Base-by-base conservation (phyloP, 345 rosid species). In the Salix arbutifolia region DNA sequence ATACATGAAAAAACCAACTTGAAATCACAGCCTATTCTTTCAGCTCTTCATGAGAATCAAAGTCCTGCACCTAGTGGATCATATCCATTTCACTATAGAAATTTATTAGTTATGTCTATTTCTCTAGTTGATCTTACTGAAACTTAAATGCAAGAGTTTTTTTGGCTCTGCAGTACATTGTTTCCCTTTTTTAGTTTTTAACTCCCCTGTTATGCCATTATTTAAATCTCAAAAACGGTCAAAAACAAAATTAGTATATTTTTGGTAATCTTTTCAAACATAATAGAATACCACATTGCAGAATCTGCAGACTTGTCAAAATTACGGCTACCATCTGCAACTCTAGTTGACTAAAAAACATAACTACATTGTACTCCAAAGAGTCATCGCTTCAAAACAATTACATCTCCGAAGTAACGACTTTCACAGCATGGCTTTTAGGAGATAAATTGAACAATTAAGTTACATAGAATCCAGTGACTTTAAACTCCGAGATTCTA, bases 261-360 rank as follows among this genome's bases (percentile, higher is more conserved):
- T 28, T 8, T 50, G 25, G 26, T 23, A 12, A n/a, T 37, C 18
- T 4, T 31, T 65, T 12, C 8, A 42, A 65, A 38, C 44, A 25
- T 14, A 56, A 81, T 68, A 14, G 25, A 38, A 31, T 14, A 13
- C 28, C n/a, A 52, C 31, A 14, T 64, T 28, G 30, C 21, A 70
- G 35, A 76, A 70, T 61, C 25, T 42, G 68, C 71, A 78, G 61
- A 69, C 72, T 56, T n/a, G 28, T 56, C 53, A 31, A 61, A 75
- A 77, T 53, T 35, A 46, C 18, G 35, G 64, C 40, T 68, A 72
- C 73, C 61, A 74, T 52, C 67, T 62, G 46, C 42, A 72, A 23
- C 71, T 38, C 64, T 35, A 30, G 50, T 19, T 42, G 46, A 50
- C 37, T 5, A 35, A 35, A 33, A 35, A 11, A 3, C 46, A 42